phyloP scores from a whole-genome alignment of 2,329 filamentous ascomycete genomes.

The Colletotrichum simmondsii region DNA sequence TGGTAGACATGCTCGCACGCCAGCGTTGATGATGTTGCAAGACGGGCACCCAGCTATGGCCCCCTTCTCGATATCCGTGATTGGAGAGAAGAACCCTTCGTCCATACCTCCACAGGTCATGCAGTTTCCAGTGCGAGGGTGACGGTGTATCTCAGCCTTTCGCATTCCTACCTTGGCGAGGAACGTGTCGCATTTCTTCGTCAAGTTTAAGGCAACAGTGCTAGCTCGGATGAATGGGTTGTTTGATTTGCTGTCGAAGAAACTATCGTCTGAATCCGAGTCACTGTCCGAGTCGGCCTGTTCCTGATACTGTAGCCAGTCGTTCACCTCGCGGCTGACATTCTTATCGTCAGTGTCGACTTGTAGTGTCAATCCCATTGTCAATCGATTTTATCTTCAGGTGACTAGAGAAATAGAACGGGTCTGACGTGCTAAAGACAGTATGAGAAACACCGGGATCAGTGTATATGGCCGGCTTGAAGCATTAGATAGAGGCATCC shows the following conservation, averaged over 20 bases:
- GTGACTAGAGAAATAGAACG: background rate
- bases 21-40: background rate
- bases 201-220: no score
- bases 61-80: background rate
- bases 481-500: background rate
- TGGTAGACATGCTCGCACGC: background rate
- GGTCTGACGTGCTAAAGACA: background rate
- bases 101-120: background rate
- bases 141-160: no score
- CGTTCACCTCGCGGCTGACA: background rate
- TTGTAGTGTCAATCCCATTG: background rate
- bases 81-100: background rate
- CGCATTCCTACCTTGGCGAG: no score
- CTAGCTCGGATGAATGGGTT: no score
- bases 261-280: background rate
- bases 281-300: background rate
- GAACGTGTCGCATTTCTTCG: no score
- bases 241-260: background rate
- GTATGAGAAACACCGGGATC: background rate
- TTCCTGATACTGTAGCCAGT: background rate
- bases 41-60: background rate
- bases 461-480: background rate
- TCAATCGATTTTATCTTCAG: background rate
- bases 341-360: background rate
- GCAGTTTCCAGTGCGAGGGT: background rate